phyloP scores from a whole-genome alignment of 306 rosid species.

The Arachis hypogaea region DNA sequence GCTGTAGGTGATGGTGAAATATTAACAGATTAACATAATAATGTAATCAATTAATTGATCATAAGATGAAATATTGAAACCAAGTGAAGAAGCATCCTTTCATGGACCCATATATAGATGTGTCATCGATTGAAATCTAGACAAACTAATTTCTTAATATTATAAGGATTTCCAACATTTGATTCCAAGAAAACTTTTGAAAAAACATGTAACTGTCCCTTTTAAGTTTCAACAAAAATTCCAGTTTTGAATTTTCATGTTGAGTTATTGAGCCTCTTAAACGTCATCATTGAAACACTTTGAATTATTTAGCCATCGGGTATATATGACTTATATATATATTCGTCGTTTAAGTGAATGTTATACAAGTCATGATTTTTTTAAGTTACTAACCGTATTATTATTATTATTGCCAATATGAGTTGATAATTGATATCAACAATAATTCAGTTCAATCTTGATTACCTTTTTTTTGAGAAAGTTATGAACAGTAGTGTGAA shows the following conservation, averaged over 20 bases:
- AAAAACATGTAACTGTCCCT: background rate
- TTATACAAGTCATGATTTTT: background rate
- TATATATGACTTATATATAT: background rate
- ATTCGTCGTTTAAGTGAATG: background rate
- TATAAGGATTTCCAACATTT: background rate
- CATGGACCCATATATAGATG: background rate
- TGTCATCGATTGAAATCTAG: constrained; percentile 7
- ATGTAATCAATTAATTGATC: background rate
- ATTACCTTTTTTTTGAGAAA: background rate
- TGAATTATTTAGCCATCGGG: background rate
- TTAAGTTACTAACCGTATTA: background rate
- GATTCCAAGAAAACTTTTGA: background rate
- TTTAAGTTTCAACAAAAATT: too few species aligned
- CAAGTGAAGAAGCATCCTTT: background rate
- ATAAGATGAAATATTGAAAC: background rate
- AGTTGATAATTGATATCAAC: constrained; percentile 1
- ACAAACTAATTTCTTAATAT: background rate
- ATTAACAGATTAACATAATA: background rate
- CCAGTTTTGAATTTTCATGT: background rate
- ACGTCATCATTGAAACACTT: background rate
- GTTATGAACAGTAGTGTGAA: background rate
- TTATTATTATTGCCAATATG: too few species aligned
- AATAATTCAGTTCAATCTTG: constrained; percentile 6
- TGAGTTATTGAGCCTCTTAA: background rate
- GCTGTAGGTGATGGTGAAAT: background rate